Percentiles rank a stretch among this genome's conserved stretches.
These are phyloP conservation scores for Combretum micranthum DNA, from an alignment of 345 rosid species.

Conservation along the genomic window DNA sequence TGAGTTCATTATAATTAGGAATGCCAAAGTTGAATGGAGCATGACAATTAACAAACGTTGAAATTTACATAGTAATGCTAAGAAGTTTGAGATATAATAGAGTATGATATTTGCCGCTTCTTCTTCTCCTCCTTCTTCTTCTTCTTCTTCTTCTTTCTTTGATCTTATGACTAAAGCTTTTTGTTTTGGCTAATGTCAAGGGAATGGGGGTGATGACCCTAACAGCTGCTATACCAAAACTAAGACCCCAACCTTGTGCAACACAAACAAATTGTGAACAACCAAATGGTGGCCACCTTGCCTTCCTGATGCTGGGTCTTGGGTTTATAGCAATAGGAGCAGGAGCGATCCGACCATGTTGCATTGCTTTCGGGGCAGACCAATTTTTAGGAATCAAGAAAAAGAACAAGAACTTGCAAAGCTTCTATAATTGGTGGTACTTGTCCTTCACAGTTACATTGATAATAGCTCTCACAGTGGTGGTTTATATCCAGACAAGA, in stretches of 20 bases:
- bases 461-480: conserved; percentile 46
- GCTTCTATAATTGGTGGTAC: conserved; percentile 87
- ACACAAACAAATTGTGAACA: conserved; percentile 17
- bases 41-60: too few relatives aligned
- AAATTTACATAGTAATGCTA: too few relatives aligned
- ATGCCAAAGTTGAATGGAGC: too few relatives aligned
- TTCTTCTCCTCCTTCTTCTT: too few relatives aligned
- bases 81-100: too few relatives aligned
- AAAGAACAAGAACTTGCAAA: conserved; percentile 48
- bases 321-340: conserved; percentile 56
- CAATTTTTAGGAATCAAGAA: conserved; percentile 50
- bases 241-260: conserved; percentile 44
- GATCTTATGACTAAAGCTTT: too few relatives aligned
- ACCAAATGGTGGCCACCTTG: conserved; percentile 44
- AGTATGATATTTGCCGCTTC: too few relatives aligned
- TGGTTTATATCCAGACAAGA: conserved; percentile 58
- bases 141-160: too few relatives aligned
- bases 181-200: conserved; percentile 15
- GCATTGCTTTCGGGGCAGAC: conserved; percentile 81
- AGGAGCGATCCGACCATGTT: conserved; percentile 66
- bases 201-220: conserved; percentile 58
- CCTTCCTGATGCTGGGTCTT: conserved; percentile 34
- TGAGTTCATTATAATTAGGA: too few relatives aligned
- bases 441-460: conserved; percentile 59
- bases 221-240: conserved; percentile 31